These are phyloP conservation scores for Penicillium crustosum DNA, from an alignment of 2,329 filamentous ascomycete species.

Conservation along the genomic window DNA sequence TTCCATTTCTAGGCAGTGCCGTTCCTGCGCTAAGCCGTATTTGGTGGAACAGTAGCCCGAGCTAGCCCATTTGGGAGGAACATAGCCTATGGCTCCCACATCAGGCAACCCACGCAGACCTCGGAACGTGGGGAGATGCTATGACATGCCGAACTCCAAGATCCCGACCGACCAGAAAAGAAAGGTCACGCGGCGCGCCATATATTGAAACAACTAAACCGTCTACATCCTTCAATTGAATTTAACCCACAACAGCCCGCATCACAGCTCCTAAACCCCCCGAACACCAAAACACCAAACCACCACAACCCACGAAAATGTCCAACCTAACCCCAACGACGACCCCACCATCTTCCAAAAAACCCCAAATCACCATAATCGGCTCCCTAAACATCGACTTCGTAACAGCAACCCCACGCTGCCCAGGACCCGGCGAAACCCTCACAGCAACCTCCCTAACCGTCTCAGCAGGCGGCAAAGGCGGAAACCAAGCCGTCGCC, in stretches of 20 bases:
- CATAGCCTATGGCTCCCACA: not conserved
- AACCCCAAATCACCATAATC: conserved; percentile 65
- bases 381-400: conserved; percentile 90
- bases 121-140: not conserved
- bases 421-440: conserved; percentile 78
- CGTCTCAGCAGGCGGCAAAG: conserved; percentile 52
- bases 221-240: not conserved
- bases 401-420: conserved; percentile 74
- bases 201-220: not conserved
- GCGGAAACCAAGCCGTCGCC: conserved; percentile 26
- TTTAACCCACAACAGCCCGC: not conserved
- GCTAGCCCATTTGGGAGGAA: not conserved
- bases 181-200: not conserved
- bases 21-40: not conserved
- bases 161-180: not conserved
- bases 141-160: not conserved
- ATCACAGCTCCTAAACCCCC: not conserved
- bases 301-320: conserved; percentile 7
- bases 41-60: rapidly evolving
- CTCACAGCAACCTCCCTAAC: conserved; percentile 71
- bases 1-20: not conserved
- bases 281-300: not conserved
- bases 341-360: not conserved
- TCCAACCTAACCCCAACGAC: conserved; percentile 3
- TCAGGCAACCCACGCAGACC: not conserved